A percentile compares a stretch with the other conserved stretches of the same genome.
phyloP scores from a whole-genome alignment of 768 basidiomycete species.

The Leccinum broughii region DNA sequence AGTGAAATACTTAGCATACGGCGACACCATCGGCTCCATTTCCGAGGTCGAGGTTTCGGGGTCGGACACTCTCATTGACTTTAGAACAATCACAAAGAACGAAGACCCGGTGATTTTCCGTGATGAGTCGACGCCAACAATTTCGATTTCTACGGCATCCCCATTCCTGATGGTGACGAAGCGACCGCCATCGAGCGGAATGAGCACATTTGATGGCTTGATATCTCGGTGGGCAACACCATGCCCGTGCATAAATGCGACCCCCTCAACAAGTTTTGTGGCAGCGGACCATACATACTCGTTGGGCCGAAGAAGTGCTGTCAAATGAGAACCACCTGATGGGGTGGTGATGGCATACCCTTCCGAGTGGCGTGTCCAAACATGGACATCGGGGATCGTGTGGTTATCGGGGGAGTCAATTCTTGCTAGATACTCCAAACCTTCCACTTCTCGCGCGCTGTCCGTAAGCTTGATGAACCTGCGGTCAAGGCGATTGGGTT shows the following conservation, averaged over 20 bases:
- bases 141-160: constrained; percentile 2
- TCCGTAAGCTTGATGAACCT: background rate
- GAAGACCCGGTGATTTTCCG: background rate
- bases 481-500: background rate
- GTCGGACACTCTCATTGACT: background rate
- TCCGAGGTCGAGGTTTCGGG: constrained; percentile 5
- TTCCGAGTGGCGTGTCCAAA: background rate
- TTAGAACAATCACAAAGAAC: constrained; percentile 4
- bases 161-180: background rate
- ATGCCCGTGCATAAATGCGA: background rate
- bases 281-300: background rate
- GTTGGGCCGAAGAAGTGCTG: background rate
- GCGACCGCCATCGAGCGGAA: background rate
- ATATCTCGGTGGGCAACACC: background rate
- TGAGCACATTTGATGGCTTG: background rate
- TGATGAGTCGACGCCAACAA: background rate
- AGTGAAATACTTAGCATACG: background rate
- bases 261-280: background rate
- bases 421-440: background rate
- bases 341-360: background rate
- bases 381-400: background rate
- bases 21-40: background rate
- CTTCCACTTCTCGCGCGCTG: background rate
- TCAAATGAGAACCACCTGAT: background rate
- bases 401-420: background rate